These are phyloP conservation scores for Colletotrichum lupini DNA, from an alignment of 2,329 filamentous ascomycete species.

Conservation along the genomic window DNA sequence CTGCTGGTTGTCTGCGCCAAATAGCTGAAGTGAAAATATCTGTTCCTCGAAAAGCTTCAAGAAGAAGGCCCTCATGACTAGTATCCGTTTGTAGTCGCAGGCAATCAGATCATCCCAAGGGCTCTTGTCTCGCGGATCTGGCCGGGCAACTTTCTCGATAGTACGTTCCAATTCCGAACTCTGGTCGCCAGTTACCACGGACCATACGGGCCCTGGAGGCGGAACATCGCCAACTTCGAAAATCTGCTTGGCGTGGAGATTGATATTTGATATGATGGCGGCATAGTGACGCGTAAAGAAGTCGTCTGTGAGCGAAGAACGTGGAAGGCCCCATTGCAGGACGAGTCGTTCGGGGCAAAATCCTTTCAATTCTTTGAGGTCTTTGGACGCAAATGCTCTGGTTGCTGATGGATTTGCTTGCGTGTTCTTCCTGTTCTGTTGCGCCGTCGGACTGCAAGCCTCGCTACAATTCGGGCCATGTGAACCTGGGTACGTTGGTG, in stretches of 20 bases:
- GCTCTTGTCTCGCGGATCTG: constrained; percentile 37
- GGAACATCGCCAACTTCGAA: constrained; percentile 30
- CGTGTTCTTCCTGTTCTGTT: neutral
- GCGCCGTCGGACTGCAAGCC: neutral
- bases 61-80: constrained; percentile 44
- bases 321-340: constrained; percentile 9
- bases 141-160: constrained; percentile 41
- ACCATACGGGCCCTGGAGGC: constrained; percentile 2
- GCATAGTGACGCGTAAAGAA: constrained; percentile 23
- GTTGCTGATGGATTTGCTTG: neutral
- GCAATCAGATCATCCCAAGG: constrained; percentile 45
- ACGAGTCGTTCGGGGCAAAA: constrained; percentile 21
- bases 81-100: constrained; percentile 38
- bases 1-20: constrained; percentile 44
- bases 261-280: constrained; percentile 40
- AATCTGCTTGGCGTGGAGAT: constrained; percentile 34
- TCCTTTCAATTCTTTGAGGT: constrained; percentile 1
- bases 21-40: constrained; percentile 44
- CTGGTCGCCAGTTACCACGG: neutral
- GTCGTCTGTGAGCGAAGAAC: constrained; percentile 4
- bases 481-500: neutral
- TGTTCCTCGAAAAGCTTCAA: constrained; percentile 42
- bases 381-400: neutral
- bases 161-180: neutral
- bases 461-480: neutral